Conservation (phyloP, 495 filamentous ascomycete species). For the Aspergillus indologenus region DNA sequence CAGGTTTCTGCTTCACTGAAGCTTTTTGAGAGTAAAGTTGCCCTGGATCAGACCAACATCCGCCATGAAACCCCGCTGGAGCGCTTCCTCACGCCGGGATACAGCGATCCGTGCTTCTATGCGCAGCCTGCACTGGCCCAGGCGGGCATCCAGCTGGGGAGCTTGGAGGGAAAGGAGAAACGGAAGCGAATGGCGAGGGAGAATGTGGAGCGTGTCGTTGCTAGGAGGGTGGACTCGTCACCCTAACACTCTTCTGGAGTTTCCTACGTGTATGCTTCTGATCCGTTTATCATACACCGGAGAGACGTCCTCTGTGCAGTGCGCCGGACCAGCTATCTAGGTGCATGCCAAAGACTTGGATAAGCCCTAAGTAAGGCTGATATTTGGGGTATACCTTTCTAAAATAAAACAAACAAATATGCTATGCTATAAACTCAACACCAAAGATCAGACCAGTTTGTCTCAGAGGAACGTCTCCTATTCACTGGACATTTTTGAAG, state of each 20-base stretch:
- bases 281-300: too few relatives aligned
- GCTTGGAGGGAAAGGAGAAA: slow-evolving; percentile 16
- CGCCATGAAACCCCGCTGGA: slow-evolving; percentile 22
- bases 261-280: background rate
- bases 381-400: background rate
- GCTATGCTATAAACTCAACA: background rate
- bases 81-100: slow-evolving; percentile 25
- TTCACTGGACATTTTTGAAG: background rate
- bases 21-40: slow-evolving; percentile 11
- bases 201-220: slow-evolving; percentile 8
- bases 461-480: background rate
- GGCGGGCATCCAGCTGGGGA: slow-evolving; percentile 14
- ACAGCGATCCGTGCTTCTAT: slow-evolving; percentile 19
- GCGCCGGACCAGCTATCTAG: too few relatives aligned
- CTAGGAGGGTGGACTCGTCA: background rate
- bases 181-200: slow-evolving; percentile 11
- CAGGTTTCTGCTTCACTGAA: slow-evolving; percentile 7
- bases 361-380: background rate
- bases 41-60: background rate
- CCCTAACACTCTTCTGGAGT: too few relatives aligned
- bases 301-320: too few relatives aligned
- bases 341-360: background rate
- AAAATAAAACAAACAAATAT: background rate
- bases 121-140: slow-evolving; percentile 15
- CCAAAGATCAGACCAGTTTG: background rate